phyloP scores from a whole-genome alignment of 257 asterid genomes.

The Primulina huaijiensis region DNA sequence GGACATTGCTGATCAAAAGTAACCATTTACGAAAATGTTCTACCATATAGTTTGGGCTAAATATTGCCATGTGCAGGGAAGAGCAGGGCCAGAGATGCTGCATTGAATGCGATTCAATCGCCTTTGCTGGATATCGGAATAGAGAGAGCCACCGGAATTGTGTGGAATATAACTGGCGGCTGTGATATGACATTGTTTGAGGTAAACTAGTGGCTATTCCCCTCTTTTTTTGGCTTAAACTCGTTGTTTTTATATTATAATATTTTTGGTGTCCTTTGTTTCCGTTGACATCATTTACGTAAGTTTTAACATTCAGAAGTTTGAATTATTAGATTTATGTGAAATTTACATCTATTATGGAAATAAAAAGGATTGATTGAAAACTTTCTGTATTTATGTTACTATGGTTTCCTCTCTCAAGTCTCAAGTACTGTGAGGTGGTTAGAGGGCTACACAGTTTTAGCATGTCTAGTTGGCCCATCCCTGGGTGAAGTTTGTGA shows the following conservation, averaged over 20 bases:
- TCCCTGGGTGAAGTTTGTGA: not conserved
- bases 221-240: constrained; percentile 3
- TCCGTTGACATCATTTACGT: not conserved
- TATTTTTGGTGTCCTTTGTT: not conserved
- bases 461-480: constrained; percentile 14
- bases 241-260: not conserved
- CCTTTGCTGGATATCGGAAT: constrained; percentile 88
- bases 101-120: constrained; percentile 81
- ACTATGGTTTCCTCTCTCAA: not conserved
- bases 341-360: not conserved
- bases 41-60: constrained; percentile 19
- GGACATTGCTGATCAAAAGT: constrained; percentile 4
- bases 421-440: no score
- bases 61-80: constrained; percentile 58
- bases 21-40: not conserved
- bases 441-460: no score
- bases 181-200: constrained; percentile 84
- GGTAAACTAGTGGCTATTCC: constrained; percentile 40
- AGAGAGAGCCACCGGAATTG: constrained; percentile 95
- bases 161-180: constrained; percentile 97
- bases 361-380: not conserved
- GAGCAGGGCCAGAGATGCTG: constrained; percentile 93
- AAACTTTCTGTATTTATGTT: not conserved
- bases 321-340: not conserved
- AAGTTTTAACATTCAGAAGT: not conserved